Base-by-base conservation (phyloP, 768 basidiomycete species). In the Psilocybe azurescens region DNA sequence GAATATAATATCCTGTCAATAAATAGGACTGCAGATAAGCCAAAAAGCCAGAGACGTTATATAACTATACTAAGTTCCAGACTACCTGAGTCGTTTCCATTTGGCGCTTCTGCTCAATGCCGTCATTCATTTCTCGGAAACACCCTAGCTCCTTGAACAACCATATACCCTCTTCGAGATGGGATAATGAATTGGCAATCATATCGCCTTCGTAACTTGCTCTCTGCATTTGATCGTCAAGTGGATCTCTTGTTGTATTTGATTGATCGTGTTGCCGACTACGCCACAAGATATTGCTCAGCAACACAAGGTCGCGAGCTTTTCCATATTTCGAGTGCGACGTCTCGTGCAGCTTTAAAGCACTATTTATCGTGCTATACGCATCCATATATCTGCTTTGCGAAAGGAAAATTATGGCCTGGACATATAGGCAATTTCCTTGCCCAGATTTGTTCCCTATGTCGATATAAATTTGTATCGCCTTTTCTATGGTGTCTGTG, bases 401-500 rank as follows among this genome's bases (percentile, higher is more conserved):
- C 24, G 68, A 59, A 13, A 72, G 63, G 59, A 66, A 72, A 36
- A 72, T 64, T 20, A 63, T 64, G 7, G 66, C 70, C 59, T 71
- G 71, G 11, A 72, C 49, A 58, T 72, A 72, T 20, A 74, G 46
- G 51, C 70, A 71, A 51, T 72, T 65, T 16, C 66, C 73, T 62
- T 74, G 72, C 7, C 73, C 72, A 3, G 50, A 56, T 36, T 64
- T 54, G 30, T 62, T 56, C 6, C 29, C 39, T 13, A 61, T 61
- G 20, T 30, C 20, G 28, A 56, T 63, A 49, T 74, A 70, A 3
- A 72, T 56, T 10, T 61, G 65, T 14, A 64, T 32, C 1, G 63
- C 66, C 30, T 59, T 51, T 13, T 63, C 14, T 30, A 70, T 28
- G 55, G 46, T n/a, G 4, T 56, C 60, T 57, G 68, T 33, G 0